phyloP scores from a whole-genome alignment of 2,329 filamentous ascomycete species.

The Aspergillus ochraceoroseus region DNA sequence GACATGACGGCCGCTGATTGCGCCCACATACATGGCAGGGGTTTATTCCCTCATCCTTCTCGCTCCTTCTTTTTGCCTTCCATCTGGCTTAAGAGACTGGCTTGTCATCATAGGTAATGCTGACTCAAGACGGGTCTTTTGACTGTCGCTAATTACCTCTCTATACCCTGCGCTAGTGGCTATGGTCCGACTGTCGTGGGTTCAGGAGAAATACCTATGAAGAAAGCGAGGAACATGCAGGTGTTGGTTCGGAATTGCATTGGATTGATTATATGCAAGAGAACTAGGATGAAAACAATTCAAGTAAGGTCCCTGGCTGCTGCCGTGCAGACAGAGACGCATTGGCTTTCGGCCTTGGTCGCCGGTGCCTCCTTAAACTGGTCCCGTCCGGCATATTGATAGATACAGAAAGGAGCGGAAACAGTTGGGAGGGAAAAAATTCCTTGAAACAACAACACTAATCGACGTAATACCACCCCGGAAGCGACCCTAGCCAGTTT shows the following conservation, averaged over 20 bases:
- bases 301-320: not conserved
- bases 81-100: too few relatives aligned
- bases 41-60: conserved; percentile 1
- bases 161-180: too few relatives aligned
- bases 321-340: not conserved
- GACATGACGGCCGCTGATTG: too few relatives aligned
- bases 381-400: conserved; percentile 8
- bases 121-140: too few relatives aligned
- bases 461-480: conserved; percentile 45
- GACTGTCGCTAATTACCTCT: too few relatives aligned
- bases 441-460: conserved; percentile 22
- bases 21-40: too few relatives aligned
- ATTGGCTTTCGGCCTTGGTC: not conserved
- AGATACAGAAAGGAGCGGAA: conserved; percentile 11
- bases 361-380: not conserved
- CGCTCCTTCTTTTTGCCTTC: conserved; percentile 1
- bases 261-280: conserved; percentile 2
- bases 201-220: too few relatives aligned
- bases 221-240: too few relatives aligned
- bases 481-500: conserved; percentile 46
- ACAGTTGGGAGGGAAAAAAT: conserved; percentile 18
- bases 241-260: too few relatives aligned
- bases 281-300: not conserved
- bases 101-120: too few relatives aligned
- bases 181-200: too few relatives aligned